These are phyloP conservation scores for Amanita subjunquillea DNA, from an alignment of 768 basidiomycete genomes.

Conservation along the genomic window DNA sequence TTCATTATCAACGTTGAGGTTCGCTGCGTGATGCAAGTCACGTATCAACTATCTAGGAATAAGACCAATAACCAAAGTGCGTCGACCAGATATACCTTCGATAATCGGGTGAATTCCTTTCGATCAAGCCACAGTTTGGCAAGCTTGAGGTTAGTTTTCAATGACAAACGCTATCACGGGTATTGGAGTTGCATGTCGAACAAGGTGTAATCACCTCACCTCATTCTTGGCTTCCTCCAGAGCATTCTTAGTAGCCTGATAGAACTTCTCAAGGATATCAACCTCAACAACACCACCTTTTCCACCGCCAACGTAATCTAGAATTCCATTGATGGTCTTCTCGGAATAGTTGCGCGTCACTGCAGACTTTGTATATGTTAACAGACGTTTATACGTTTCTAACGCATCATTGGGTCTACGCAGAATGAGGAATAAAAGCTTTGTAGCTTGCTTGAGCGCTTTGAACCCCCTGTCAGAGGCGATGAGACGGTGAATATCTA, in stretches of 20 bases:
- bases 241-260: slow-evolving; percentile 85
- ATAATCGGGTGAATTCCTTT: slow-evolving; percentile 78
- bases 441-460: slow-evolving; percentile 94
- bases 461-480: slow-evolving; percentile 82
- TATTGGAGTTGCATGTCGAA: background rate
- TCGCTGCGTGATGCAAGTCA: slow-evolving; percentile 63
- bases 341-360: slow-evolving; percentile 96
- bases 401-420: slow-evolving; percentile 79
- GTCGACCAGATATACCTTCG: slow-evolving; percentile 42
- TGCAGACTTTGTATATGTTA: slow-evolving; percentile 92
- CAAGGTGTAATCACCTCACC: slow-evolving; percentile 29
- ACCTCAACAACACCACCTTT: slow-evolving; percentile 74
- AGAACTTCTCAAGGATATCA: slow-evolving; percentile 88
- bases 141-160: slow-evolving; percentile 93
- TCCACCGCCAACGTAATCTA: slow-evolving; percentile 94
- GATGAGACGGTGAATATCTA: background rate
- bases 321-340: slow-evolving; percentile 96
- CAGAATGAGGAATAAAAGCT: slow-evolving; percentile 76
- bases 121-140: slow-evolving; percentile 97
- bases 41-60: slow-evolving; percentile 48
- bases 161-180: slow-evolving; percentile 64
- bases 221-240: slow-evolving; percentile 95
- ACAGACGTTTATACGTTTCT: slow-evolving; percentile 72
- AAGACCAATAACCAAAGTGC: background rate
- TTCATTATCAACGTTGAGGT: slow-evolving; percentile 49